phyloP scores from a whole-genome alignment of 1,284 basidiomycete species.

The Moesziomyces sp. region DNA sequence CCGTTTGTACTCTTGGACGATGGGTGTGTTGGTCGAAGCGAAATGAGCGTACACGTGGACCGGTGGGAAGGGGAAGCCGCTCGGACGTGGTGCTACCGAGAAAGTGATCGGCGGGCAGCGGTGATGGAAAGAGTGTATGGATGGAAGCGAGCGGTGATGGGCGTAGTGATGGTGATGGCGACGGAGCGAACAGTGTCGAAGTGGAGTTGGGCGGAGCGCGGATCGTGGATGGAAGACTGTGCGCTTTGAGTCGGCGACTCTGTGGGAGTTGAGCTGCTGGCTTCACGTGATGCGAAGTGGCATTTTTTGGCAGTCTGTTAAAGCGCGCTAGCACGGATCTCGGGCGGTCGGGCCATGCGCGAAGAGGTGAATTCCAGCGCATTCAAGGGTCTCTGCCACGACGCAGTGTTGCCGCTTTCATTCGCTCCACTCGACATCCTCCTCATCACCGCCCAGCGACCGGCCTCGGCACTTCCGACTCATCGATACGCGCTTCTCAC shows the following conservation, averaged over 20 bases:
- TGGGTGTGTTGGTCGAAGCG: not conserved
- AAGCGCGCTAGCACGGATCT: constrained; percentile 1
- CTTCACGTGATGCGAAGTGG: constrained; percentile 29
- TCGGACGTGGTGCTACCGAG: not conserved
- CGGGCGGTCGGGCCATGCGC: constrained; percentile 33
- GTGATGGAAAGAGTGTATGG: constrained; percentile 7
- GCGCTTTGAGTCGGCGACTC: not conserved
- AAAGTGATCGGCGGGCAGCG: not conserved
- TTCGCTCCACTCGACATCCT: too few species aligned
- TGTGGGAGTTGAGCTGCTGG: constrained; percentile 1
- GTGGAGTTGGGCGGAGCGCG: constrained; percentile 11
- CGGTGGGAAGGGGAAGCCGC: not conserved
- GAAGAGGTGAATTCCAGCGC: constrained; percentile 9
- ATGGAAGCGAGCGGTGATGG: not conserved
- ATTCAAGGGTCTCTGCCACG: not conserved
- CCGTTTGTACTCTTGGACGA: constrained; percentile 9
- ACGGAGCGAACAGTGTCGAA: not conserved
- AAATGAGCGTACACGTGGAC: constrained; percentile 16
- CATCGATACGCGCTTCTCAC: not conserved
- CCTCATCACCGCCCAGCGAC: too few species aligned
- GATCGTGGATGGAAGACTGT: constrained; percentile 11
- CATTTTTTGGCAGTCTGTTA: not conserved
- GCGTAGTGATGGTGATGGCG: not conserved
- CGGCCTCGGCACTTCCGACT: too few species aligned
- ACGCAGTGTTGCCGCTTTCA: not conserved